Conservation (phyloP, 306 rosid species). For the Casuarina glauca region DNA sequence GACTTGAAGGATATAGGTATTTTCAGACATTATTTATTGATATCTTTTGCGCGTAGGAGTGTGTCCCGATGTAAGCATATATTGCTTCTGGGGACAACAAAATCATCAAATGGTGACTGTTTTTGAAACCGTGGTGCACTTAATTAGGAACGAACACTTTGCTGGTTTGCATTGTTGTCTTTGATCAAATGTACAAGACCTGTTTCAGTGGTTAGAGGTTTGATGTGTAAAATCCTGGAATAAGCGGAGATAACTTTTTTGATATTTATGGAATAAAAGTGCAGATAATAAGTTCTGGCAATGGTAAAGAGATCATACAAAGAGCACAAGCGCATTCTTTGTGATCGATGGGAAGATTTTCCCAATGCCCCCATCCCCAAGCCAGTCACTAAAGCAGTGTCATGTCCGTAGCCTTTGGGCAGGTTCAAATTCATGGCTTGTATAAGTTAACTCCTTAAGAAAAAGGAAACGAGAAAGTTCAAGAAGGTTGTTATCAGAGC, state of each 20-base stretch:
- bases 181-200: background rate
- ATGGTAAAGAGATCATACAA: background rate
- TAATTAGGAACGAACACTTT: background rate
- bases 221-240: background rate
- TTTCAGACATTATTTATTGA: background rate
- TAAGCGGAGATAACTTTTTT: background rate
- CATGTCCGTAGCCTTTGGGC: too few relatives aligned
- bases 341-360: background rate
- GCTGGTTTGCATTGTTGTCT: background rate
- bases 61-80: background rate
- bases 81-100: background rate
- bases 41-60: background rate
- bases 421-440: too few relatives aligned
- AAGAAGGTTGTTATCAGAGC: too few relatives aligned
- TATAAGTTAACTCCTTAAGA: too few relatives aligned
- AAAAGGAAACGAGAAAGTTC: too few relatives aligned
- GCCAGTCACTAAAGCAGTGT: too few relatives aligned
- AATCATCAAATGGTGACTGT: background rate
- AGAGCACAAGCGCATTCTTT: background rate
- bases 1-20: background rate
- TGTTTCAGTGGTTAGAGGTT: background rate
- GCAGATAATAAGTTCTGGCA: background rate
- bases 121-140: background rate
- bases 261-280: background rate
- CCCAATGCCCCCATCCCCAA: too few relatives aligned